Conservation (phyloP, 441 rosid genomes). For the Melastoma candidum region DNA sequence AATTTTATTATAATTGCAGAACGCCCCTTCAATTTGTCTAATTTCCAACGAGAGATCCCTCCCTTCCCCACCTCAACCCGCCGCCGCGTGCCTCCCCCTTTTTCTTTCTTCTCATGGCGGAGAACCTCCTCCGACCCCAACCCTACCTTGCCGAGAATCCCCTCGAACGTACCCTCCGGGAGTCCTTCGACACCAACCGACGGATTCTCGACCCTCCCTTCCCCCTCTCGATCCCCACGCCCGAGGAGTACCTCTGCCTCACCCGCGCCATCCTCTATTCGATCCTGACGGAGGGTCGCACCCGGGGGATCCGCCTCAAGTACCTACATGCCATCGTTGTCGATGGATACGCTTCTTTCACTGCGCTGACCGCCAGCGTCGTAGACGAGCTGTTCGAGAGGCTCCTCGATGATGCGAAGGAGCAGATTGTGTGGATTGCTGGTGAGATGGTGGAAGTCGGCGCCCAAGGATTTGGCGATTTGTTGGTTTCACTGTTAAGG, state of each 20-base stretch:
- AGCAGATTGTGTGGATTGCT: conserved; percentile 59
- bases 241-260: conserved; percentile 42
- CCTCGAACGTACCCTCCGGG: conserved; percentile 41
- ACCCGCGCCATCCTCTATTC: conserved; percentile 45
- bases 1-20: too few relatives aligned
- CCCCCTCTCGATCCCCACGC: conserved; percentile 37
- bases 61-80: too few relatives aligned
- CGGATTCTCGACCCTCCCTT: conserved; percentile 55
- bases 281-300: conserved; percentile 35
- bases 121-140: conserved; percentile 22
- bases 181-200: conserved; percentile 40
- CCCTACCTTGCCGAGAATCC: conserved; percentile 39
- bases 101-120: conserved; percentile 3
- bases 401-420: conserved; percentile 45
- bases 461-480: too few relatives aligned
- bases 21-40: too few relatives aligned
- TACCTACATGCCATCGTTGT: conserved; percentile 58
- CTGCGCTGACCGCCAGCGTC: conserved; percentile 29
- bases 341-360: conserved; percentile 64
- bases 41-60: too few relatives aligned
- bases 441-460: conserved; percentile 31
- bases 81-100: not conserved
- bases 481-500: too few relatives aligned
- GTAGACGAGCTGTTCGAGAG: conserved; percentile 45
- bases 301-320: conserved; percentile 43